Evolutionary conservation across 2,329 filamentous ascomycete genomes (phyloP), one percentile per base, ranked within the genome.

Genomic region (Colletotrichum trifolii): DNA sequence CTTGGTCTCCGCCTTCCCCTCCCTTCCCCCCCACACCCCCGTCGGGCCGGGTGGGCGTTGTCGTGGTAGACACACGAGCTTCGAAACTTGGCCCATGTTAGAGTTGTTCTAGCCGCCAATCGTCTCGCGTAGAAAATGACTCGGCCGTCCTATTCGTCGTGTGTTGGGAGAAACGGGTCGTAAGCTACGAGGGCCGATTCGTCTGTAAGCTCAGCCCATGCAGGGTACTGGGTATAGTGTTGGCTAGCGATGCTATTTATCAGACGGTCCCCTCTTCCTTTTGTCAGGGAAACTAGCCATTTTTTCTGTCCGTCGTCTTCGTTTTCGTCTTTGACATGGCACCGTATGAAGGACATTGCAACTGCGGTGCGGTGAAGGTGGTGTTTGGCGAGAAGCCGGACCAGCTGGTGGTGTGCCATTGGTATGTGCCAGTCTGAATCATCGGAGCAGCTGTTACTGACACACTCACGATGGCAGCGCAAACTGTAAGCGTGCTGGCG

Each of bases 401-500:
- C 2, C 39, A 15, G 10, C 47, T 66, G 6, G 8, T 66, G 11
- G 25, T 49, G 8, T 66, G 63, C 17, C 63, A 66, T 11, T 66
- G 63, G 63, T 66, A 43, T 1, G 53, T 35, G 9, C n/a, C 7
- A 2, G 11, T 8, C 25, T 25, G 25, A 25, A 25, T 13, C 8
- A 33, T 47, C 35, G 7, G 36, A 48, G 25, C 25, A 4, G 25
- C 4, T 25, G 25, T 5, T 13, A 17, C 42, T 46, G 42, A 46
- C 35, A 17, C 13, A 36, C 10, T 4, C 4, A 17, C 9, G 25
- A 25, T 25, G 25, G 12, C 12, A 65, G 63, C 42, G 15, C 58
- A n/a, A 66, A 66, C 33, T 66, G 63, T 48, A 66, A 57, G 15
- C 59, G 59, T 11, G 59, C 63, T 8, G 63, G 63, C 33, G 63